Percentiles rank a stretch among this genome's conserved stretches.
Conservation (phyloP, 108 stramenopile genomes). For the Phaeodactylum tricornutum region DNA sequence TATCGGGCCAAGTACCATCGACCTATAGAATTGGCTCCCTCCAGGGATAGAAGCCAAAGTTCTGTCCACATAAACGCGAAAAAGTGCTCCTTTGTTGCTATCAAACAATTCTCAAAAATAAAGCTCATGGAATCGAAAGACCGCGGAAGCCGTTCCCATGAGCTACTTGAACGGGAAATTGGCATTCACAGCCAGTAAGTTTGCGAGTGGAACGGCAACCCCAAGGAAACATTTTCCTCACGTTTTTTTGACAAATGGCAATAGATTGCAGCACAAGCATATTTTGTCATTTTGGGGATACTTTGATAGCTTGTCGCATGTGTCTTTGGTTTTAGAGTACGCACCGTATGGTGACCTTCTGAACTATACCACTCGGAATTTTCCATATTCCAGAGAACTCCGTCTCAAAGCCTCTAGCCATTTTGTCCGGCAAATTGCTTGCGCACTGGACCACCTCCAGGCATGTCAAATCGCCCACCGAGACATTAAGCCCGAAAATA, state of each 20-base stretch:
- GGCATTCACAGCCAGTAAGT: conserved; percentile 1
- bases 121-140: not conserved
- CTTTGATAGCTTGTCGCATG: not conserved
- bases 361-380: not conserved
- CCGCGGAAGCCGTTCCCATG: not conserved
- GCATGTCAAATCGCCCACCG: conserved; percentile 27
- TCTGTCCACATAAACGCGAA: not conserved
- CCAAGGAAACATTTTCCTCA: not conserved
- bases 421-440: not conserved
- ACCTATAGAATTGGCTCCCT: too few species aligned
- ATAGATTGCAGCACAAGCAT: not conserved
- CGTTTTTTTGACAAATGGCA: not conserved
- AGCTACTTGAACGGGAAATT: not conserved
- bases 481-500: conserved; percentile 49
- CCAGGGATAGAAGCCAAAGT: too few species aligned
- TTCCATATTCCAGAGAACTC: not conserved
- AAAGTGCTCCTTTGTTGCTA: not conserved
- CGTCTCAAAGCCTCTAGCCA: not conserved
- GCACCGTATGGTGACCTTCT: not conserved
- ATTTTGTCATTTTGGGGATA: conserved; percentile 1
- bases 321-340: not conserved
- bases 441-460: conserved; percentile 9
- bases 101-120: conserved; percentile 1
- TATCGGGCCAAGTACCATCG: too few species aligned
- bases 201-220: not conserved